Percentiles rank a stretch among this genome's conserved stretches.
Evolutionary conservation across 306 rosid genomes (phyloP).

Genomic region (Lotus japonicus): DNA sequence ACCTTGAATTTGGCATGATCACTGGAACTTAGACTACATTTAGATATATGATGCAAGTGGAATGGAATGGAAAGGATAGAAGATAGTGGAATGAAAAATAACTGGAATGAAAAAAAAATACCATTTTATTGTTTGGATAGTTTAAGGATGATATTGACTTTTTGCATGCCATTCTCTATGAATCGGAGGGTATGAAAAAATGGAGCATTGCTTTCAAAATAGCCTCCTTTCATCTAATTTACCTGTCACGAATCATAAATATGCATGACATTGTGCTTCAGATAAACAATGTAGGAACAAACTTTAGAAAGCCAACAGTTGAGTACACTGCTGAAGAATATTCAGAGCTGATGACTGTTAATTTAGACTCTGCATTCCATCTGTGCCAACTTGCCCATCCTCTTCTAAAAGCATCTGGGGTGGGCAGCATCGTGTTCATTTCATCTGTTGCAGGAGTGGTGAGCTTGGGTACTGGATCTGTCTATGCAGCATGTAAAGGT

Average conservation of each 20-base stretch:
- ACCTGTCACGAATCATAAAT: neutral
- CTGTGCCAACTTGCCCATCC: constrained; percentile 68
- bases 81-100: too few species aligned
- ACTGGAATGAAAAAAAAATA: too few species aligned
- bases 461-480: constrained; percentile 47
- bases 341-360: constrained; percentile 41
- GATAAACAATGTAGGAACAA: constrained; percentile 83
- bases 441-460: constrained; percentile 68
- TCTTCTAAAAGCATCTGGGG: constrained; percentile 71
- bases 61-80: too few species aligned
- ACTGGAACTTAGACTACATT: neutral
- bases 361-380: constrained; percentile 68
- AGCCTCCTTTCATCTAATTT: neutral
- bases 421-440: constrained; percentile 81
- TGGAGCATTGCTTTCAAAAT: neutral
- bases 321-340: constrained; percentile 63
- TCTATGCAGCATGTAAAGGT: constrained; percentile 82
- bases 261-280: constrained; percentile 19
- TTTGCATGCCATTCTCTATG: neutral
- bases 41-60: too few species aligned
- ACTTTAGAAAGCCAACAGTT: constrained; percentile 61
- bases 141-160: neutral
- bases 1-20: neutral
- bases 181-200: too few species aligned
- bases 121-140: too few species aligned